Evolutionary conservation across 2,329 filamentous ascomycete genomes (phyloP).

Genomic region (Curvularia hawaiiensis): DNA sequence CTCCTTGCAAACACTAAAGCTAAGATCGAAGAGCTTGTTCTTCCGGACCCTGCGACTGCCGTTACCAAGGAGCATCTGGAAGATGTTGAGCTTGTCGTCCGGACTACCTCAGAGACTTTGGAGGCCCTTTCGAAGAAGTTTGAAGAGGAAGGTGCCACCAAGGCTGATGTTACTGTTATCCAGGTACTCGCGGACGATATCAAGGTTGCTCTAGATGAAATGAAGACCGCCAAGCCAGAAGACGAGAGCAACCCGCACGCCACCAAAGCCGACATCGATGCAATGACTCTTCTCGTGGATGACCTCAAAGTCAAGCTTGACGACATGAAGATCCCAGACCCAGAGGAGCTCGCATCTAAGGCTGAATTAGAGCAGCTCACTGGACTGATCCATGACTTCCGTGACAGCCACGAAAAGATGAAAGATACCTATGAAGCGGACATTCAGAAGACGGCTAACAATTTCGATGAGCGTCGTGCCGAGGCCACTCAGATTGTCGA

Average conservation of each 20-base stretch:
- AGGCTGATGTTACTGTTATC: slow-evolving; percentile 77
- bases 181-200: slow-evolving; percentile 82
- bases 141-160: slow-evolving; percentile 71
- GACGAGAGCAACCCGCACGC: slow-evolving; percentile 64
- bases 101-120: slow-evolving; percentile 77
- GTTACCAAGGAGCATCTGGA: slow-evolving; percentile 68
- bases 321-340: slow-evolving; percentile 72
- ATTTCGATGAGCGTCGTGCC: slow-evolving; percentile 81
- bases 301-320: slow-evolving; percentile 83
- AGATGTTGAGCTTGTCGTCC: slow-evolving; percentile 68
- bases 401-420: slow-evolving; percentile 67
- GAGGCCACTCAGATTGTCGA: slow-evolving; percentile 81
- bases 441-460: slow-evolving; percentile 75
- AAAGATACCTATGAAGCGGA: slow-evolving; percentile 75
- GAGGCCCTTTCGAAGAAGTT: slow-evolving; percentile 69
- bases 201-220: slow-evolving; percentile 74
- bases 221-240: slow-evolving; percentile 55
- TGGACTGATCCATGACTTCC: slow-evolving; percentile 56
- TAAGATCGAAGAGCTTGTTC: slow-evolving; percentile 77
- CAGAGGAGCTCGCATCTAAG: slow-evolving; percentile 74
- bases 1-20: slow-evolving; percentile 88
- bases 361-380: slow-evolving; percentile 73
- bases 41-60: slow-evolving; percentile 69
- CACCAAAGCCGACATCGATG: slow-evolving; percentile 80
- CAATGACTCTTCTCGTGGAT: slow-evolving; percentile 79